Base-by-base conservation (phyloP, 768 basidiomycete species). In the Postia placenta region DNA sequence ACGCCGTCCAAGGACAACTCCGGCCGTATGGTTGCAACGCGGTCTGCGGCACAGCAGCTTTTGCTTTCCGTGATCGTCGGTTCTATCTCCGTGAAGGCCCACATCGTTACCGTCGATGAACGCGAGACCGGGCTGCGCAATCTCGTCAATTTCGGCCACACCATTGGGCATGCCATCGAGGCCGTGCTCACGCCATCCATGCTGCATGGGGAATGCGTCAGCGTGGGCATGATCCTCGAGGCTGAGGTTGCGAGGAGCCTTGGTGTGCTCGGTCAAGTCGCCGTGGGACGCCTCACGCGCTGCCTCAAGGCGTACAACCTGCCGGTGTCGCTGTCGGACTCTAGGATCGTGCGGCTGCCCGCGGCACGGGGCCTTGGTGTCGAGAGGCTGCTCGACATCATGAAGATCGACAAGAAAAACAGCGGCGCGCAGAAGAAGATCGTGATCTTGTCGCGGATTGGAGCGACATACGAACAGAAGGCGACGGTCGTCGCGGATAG, bases 141-240 rank as follows among this genome's bases (percentile, higher is more conserved):
- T 72, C 83, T 99, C 47, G 95, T 99, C 73, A 99, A 99, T 69
- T 98, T 98, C 62, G 96, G 96, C 1, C 96, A 99, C 67, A 92
- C 88, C 37, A 94, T 99, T 60, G 96, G 96, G 0, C 96, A 99
- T 70, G 96, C 95, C 14, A 94, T 98, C 60, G 96, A 99, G 69
- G 96, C 93, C 6, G 81, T 98, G 33, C 72, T 98, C 48, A 95
- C 95, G 0, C 95, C 95, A 17, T 78, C 84, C 14, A 87, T 97
- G 53, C 80, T 99, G 11, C 96, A 99, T 58, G 96, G 96, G 37
- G 96, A 99, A 67, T 97, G 95, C 58, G 84, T 99, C 60, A 82
- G 86, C 49, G 78, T 98, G 23, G 96, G 96, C 3, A 98, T 97
- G 85, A 86, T 98, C 48, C 80, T 98, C 39, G 96, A 99, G 65